phyloP scores from a whole-genome alignment of 371 early-diverging fungal genomes.

The Haplosporangium sp. region DNA sequence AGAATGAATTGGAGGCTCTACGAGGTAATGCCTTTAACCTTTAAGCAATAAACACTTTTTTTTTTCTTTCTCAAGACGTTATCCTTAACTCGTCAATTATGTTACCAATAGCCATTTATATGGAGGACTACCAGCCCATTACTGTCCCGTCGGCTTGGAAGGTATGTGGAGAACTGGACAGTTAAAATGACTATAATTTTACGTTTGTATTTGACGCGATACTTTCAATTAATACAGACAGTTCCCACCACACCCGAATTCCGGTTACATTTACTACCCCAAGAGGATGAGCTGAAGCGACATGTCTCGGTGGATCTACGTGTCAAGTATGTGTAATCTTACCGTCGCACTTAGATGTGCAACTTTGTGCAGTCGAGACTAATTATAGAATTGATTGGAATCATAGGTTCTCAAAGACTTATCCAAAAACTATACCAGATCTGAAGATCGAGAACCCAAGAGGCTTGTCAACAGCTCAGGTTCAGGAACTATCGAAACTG shows the following conservation, averaged over 20 bases:
- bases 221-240: conserved; percentile 53
- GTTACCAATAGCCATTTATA: conserved; percentile 62
- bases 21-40: conserved; percentile 54
- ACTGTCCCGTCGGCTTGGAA: conserved; percentile 80
- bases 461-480: conserved; percentile 66
- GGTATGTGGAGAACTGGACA: conserved; percentile 43
- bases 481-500: conserved; percentile 59
- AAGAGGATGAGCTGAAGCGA: conserved; percentile 67
- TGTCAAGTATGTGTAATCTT: conserved; percentile 60
- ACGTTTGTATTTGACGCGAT: background rate
- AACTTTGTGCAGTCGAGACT: background rate
- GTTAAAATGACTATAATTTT: background rate
- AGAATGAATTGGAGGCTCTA: conserved; percentile 82
- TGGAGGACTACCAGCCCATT: conserved; percentile 79
- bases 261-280: conserved; percentile 67
- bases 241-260: conserved; percentile 74
- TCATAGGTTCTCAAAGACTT: conserved; percentile 71
- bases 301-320: conserved; percentile 68
- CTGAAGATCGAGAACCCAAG: conserved; percentile 65
- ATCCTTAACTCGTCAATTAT: background rate
- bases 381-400: background rate
- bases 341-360: background rate
- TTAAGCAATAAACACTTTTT: too few species aligned
- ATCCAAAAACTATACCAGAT: conserved; percentile 78
- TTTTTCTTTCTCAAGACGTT: background rate